Percentiles rank a stretch among this genome's conserved stretches.
Conservation (phyloP, 2,329 filamentous ascomycete genomes). For the Aspergillus ochraceus region DNA sequence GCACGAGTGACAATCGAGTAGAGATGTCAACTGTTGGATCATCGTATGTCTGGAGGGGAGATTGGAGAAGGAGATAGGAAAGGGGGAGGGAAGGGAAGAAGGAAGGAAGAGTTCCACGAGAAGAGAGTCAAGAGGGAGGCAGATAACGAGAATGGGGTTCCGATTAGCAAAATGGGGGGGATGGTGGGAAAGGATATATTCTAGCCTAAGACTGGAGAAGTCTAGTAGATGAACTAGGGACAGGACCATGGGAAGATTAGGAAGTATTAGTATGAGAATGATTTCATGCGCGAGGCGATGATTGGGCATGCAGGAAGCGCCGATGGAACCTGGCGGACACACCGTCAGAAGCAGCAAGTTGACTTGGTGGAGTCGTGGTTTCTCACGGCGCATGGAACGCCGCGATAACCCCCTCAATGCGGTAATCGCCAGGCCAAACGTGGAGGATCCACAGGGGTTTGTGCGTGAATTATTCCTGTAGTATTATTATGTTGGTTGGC, state of each 20-base stretch:
- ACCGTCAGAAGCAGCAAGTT: not conserved
- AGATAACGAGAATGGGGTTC: constrained; percentile 3
- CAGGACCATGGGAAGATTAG: not conserved
- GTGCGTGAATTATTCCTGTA: constrained; percentile 12
- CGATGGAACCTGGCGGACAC: not conserved
- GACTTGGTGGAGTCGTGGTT: no score
- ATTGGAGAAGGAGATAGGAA: constrained; percentile 2
- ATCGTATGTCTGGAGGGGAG: constrained; percentile 25
- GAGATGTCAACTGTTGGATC: constrained; percentile 21
- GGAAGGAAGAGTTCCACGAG: not conserved
- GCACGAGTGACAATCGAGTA: constrained; percentile 28
- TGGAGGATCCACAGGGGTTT: constrained; percentile 10
- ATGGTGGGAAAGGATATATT: not conserved
- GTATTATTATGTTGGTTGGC: not conserved
- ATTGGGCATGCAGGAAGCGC: not conserved
- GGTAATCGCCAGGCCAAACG: constrained; percentile 13
- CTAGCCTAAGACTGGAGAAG: not conserved
- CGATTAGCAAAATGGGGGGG: constrained; percentile 7
- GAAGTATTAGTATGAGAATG: not conserved
- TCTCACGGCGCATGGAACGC: not conserved
- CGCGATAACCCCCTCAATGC: constrained; percentile 19
- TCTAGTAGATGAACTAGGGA: not conserved
- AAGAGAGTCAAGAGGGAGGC: not conserved
- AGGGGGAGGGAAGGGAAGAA: constrained; percentile 1
- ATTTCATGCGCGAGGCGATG: not conserved